Evolutionary conservation across 2,329 filamentous ascomycete species (phyloP), one percentile per base, ranked within the genome.

Genomic region (Calonectria multiphialidica): DNA sequence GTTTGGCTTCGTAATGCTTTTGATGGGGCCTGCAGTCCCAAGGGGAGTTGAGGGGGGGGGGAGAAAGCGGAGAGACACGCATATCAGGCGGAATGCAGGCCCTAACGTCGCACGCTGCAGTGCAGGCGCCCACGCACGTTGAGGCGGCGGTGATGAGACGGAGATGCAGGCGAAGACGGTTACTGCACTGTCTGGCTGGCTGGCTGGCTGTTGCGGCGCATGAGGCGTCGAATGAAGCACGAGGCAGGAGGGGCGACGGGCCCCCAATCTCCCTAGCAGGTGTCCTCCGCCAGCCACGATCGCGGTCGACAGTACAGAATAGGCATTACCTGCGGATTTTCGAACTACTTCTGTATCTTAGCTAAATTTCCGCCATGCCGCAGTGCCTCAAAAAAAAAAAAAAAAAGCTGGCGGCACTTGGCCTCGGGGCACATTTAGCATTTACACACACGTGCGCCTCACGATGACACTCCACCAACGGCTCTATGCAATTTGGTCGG

Each of bases 271-370:
- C 75, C 71, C 74, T 75, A 67, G 63, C 63, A 71, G 63, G 33
- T 55, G 35, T 57, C 63, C 25, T 77, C 68, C 74, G 76, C 75
- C 75, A 78, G 77, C 77, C 77, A 78, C 76, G 49, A 75, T 77
- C 71, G 73, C 76, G 74, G 77, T 61, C 72, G 53, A 70, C 61
- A 65, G 68, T 65, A 75, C 77, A 50, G 76, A 78, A 77, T 71
- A 73, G 76, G 77, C 45, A 63, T 66, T 37, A 45, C 33, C 28
- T 71, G 68, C 63, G 68, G 55, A 57, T 71, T 71, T 47, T 28
- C 18, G 35, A 9, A 72, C 66, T 76, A 74, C 71, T 68, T 74
- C 72, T 72, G 73, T 71, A 71, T 69, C 66, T 45, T 72, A 59
- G 64, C 64, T 42, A 66, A 73, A 61, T 71, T 72, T 77, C 70